These are phyloP conservation scores for Mediolabrus comicus DNA, from an alignment of 108 stramenopile species.

Conservation along the genomic window DNA sequence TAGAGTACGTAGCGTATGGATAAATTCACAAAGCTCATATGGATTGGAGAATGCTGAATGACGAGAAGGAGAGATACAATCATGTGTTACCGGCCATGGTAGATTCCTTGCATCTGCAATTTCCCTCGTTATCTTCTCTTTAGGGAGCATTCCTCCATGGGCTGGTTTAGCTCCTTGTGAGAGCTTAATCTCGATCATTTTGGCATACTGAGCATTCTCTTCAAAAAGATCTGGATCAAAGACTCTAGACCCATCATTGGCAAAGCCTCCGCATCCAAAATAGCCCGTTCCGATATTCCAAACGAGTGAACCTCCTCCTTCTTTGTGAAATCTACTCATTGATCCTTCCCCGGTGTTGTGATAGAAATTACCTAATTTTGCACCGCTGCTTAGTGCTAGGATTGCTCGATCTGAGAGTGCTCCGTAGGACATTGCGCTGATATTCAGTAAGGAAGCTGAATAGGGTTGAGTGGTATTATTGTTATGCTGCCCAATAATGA, in stretches of 20 bases:
- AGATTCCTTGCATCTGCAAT: constrained; percentile 87
- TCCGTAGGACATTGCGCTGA: constrained; percentile 88
- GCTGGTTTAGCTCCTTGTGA: constrained; percentile 91
- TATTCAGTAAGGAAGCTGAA: constrained; percentile 69
- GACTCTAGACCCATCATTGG: constrained; percentile 38
- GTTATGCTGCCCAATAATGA: constrained; percentile 54
- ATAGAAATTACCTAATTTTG: constrained; percentile 76
- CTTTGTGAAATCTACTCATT: constrained; percentile 59
- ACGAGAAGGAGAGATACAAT: constrained; percentile 78
- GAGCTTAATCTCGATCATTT: constrained; percentile 91
- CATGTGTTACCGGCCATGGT: constrained; percentile 47
- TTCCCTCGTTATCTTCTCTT: constrained; percentile 67
- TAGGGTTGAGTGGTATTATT: constrained; percentile 66
- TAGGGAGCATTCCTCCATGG: constrained; percentile 88
- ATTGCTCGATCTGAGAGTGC: constrained; percentile 82
- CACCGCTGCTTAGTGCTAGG: constrained; percentile 72
- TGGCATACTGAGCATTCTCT: constrained; percentile 47
- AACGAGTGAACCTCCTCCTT: constrained; percentile 81
- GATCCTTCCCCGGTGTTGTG: constrained; percentile 95
- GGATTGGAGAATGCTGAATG: constrained; percentile 82
- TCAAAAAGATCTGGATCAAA: constrained; percentile 68
- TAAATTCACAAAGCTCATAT: constrained; percentile 69
- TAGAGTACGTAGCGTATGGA: constrained; percentile 60
- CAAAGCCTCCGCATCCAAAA: constrained; percentile 80
- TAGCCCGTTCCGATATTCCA: constrained; percentile 94